Evolutionary conservation across 106 monocot genomes (phyloP).

Genomic region (Dendrobium huoshanense): DNA sequence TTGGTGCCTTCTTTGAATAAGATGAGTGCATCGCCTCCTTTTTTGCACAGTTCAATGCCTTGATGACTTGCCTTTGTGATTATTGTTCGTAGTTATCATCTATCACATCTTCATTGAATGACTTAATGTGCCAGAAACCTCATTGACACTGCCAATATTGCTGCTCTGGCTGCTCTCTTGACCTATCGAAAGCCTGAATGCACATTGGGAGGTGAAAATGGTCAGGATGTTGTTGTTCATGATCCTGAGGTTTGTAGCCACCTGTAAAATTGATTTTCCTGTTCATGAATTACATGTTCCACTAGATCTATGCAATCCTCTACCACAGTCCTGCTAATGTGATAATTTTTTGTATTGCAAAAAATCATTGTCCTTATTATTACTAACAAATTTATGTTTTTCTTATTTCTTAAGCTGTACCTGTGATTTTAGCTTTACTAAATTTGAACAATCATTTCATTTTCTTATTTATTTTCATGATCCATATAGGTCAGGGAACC

Average conservation of each 20-base stretch:
- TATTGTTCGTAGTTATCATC: neutral
- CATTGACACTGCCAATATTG: conserved; percentile 95
- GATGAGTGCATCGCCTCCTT: neutral
- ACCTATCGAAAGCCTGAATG: conserved; percentile 92
- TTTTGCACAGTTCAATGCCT: neutral
- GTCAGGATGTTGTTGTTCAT: conserved; percentile 75
- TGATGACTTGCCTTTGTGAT: neutral
- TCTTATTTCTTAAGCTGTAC: neutral
- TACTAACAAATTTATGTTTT: neutral
- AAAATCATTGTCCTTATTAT: neutral
- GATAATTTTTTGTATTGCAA: neutral
- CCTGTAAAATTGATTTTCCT: neutral
- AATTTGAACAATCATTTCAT: neutral
- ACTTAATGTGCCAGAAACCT: conserved; percentile 61
- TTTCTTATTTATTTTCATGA: conserved; percentile 5
- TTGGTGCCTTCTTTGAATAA: neutral
- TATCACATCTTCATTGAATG: conserved; percentile 4
- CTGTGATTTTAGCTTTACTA: neutral
- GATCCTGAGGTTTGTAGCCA: conserved; percentile 61
- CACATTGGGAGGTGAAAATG: conserved; percentile 66
- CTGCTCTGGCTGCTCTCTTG: conserved; percentile 79
- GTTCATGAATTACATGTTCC: neutral
- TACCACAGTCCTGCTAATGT: neutral
- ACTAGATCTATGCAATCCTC: neutral
- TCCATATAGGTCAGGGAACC: conserved; percentile 80